Evolutionary conservation across 495 filamentous ascomycete genomes (phyloP), one percentile per base, ranked within the genome.

Genomic region (Lentithecium fluviatile): DNA sequence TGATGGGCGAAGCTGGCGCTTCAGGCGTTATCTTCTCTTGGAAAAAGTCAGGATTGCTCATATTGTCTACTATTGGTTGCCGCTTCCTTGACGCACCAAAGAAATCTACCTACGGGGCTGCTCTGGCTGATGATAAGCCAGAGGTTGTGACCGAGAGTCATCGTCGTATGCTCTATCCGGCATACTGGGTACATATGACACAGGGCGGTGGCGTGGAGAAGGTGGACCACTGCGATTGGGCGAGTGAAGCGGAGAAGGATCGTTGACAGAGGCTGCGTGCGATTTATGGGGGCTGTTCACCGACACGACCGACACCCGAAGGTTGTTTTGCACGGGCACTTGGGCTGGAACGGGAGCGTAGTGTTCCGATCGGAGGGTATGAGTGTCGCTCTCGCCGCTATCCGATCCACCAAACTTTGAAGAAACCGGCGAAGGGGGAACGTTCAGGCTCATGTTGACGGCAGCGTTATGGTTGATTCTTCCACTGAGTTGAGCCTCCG

Each of bases 401-500:
- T 55, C 59, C n/a, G 38, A 53, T n/a, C 50, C 48, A 25, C 6
- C 12, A 23, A 63, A 60, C 11, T 42, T 32, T 7, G 65, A 54
- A 24, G 54, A 60, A 13, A 67, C 49, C 23, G 67, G 64, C 1
- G 64, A 67, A 1, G 64, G 67, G 23, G 67, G 64, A 15, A 70
- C 65, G 10, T 21, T 53, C 29, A 67, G 19, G 25, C 34, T 60
- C 67, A 70, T 70, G 45, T 70, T 60, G 5, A 70, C 64, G 17
- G 59, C 42, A 43, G 51, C 49, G 48, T 49, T 64, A 52, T 67
- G 59, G 43, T 70, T 65, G 43, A 62, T 62, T 15, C 65, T 43
- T 48, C 67, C 67, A 38, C 38, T 70, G 8, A 70, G 32, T 25
- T 69, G 63, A 19, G 67, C 67, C 10, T 66, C 56, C 1, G 65